Conservation (phyloP, 2,329 filamentous ascomycete genomes). For the Neopestalotiopsis clavispora region DNA sequence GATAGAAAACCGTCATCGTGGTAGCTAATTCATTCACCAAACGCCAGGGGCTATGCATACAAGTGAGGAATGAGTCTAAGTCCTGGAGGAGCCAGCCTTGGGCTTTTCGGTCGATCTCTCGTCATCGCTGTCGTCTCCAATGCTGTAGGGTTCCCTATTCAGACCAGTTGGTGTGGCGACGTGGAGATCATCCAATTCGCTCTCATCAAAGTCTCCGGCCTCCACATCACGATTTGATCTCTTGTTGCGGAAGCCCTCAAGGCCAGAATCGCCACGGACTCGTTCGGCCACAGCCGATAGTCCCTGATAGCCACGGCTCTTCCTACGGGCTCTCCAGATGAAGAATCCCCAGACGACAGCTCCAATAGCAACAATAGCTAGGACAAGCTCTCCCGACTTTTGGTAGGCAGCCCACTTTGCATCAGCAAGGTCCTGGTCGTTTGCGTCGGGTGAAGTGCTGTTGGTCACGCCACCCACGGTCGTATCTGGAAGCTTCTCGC, state of each 20-base stretch:
- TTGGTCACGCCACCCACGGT: conserved; percentile 74
- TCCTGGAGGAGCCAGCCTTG: conserved; percentile 16
- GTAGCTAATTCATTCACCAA: conserved; percentile 1
- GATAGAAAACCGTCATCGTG: too few species aligned
- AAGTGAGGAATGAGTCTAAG: neutral
- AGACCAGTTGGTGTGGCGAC: conserved; percentile 49
- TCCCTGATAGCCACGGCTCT: conserved; percentile 58
- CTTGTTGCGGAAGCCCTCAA: conserved; percentile 54
- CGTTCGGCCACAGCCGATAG: conserved; percentile 46
- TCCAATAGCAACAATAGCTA: conserved; percentile 79
- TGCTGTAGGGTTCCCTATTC: conserved; percentile 55
- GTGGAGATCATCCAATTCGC: conserved; percentile 66
- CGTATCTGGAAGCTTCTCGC: conserved; percentile 79
- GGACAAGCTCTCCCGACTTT: conserved; percentile 82
- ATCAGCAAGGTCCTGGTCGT: conserved; percentile 73
- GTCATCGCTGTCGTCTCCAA: conserved; percentile 63
- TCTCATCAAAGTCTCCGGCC: conserved; percentile 69
- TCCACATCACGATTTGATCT: conserved; percentile 58
- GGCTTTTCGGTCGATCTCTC: conserved; percentile 40
- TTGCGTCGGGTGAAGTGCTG: conserved; percentile 66
- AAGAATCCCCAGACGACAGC: conserved; percentile 77
- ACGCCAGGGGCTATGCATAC: conserved; percentile 1
- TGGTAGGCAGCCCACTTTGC: conserved; percentile 90
- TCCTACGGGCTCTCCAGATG: conserved; percentile 66
- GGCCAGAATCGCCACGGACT: conserved; percentile 38